These are phyloP conservation scores for Melanogaster broomeanus DNA, from an alignment of 768 basidiomycete species.

Conservation along the genomic window DNA sequence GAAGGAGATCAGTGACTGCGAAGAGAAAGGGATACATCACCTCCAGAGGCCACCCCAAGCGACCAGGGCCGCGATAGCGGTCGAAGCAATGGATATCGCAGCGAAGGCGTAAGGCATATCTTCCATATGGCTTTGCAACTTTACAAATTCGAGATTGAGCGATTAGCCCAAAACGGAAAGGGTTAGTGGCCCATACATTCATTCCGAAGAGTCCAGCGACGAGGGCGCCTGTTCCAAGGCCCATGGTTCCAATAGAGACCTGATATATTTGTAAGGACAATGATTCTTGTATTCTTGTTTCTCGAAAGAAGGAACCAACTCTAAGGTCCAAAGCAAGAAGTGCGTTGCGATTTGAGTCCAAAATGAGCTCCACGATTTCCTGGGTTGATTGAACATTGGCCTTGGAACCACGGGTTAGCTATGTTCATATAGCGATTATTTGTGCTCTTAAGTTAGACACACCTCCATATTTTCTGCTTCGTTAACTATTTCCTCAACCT, in stretches of 20 bases:
- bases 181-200: slow-evolving; percentile 66
- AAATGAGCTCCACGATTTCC: slow-evolving; percentile 95
- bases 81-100: slow-evolving; percentile 58
- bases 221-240: slow-evolving; percentile 87
- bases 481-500: slow-evolving; percentile 95
- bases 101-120: slow-evolving; percentile 73
- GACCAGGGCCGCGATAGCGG: slow-evolving; percentile 58
- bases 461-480: slow-evolving; percentile 89
- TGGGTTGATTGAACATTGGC: slow-evolving; percentile 95
- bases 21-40: slow-evolving; percentile 31
- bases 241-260: slow-evolving; percentile 95
- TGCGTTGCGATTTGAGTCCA: slow-evolving; percentile 94
- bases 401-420: slow-evolving; percentile 28
- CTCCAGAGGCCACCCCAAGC: slow-evolving; percentile 69
- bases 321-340: slow-evolving; percentile 90
- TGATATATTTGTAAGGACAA: slow-evolving; percentile 25
- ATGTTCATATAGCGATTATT: background rate
- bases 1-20: slow-evolving; percentile 7
- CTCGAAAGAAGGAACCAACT: slow-evolving; percentile 39
- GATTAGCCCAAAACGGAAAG: slow-evolving; percentile 26
- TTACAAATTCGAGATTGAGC: slow-evolving; percentile 22
- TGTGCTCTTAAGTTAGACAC: slow-evolving; percentile 13
- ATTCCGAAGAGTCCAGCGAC: slow-evolving; percentile 93
- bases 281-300: slow-evolving; percentile 1
- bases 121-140: slow-evolving; percentile 80